A percentile compares a stretch with the other conserved stretches of the same genome.
Evolutionary conservation across 108 stramenopile genomes (phyloP).

Genomic region (Skeletonema costatum): DNA sequence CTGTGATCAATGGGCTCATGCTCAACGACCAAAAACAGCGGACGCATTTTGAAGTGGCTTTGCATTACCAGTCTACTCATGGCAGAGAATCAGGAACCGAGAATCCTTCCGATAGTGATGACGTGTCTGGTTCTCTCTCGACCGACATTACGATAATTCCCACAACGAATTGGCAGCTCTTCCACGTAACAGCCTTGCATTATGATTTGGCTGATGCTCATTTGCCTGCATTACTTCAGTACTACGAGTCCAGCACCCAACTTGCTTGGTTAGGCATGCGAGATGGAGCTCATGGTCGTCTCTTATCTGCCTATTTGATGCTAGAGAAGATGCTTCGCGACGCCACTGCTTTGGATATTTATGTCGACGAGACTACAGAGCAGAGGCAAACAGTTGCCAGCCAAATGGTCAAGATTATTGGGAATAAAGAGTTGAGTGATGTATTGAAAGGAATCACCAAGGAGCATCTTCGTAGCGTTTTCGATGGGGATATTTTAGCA

Average conservation of each 20-base stretch:
- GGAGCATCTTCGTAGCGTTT: constrained; percentile 27
- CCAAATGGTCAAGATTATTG: constrained; percentile 22
- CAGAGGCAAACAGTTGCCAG: constrained; percentile 15
- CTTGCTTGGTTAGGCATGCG: constrained; percentile 27
- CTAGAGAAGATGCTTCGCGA: constrained; percentile 20
- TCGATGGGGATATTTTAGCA: constrained; percentile 8
- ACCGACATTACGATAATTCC: constrained; percentile 1
- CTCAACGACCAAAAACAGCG: constrained; percentile 28
- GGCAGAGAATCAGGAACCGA: neutral
- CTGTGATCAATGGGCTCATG: constrained; percentile 29
- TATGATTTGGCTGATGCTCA: constrained; percentile 19
- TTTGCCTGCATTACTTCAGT: constrained; percentile 25
- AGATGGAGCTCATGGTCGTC: constrained; percentile 21
- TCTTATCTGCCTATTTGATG: constrained; percentile 25
- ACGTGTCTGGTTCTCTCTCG: constrained; percentile 1
- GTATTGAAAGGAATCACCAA: constrained; percentile 18
- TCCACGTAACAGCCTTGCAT: constrained; percentile 24
- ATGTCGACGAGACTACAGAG: constrained; percentile 8
- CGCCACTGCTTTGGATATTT: neutral
- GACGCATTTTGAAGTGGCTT: constrained; percentile 24
- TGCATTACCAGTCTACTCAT: constrained; percentile 15
- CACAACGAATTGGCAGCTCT: constrained; percentile 22
- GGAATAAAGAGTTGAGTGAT: constrained; percentile 12
- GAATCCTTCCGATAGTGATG: constrained; percentile 6
- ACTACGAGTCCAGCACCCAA: constrained; percentile 18